Conservation (phyloP, 2,329 filamentous ascomycete genomes). For the Piedraia hortae region DNA sequence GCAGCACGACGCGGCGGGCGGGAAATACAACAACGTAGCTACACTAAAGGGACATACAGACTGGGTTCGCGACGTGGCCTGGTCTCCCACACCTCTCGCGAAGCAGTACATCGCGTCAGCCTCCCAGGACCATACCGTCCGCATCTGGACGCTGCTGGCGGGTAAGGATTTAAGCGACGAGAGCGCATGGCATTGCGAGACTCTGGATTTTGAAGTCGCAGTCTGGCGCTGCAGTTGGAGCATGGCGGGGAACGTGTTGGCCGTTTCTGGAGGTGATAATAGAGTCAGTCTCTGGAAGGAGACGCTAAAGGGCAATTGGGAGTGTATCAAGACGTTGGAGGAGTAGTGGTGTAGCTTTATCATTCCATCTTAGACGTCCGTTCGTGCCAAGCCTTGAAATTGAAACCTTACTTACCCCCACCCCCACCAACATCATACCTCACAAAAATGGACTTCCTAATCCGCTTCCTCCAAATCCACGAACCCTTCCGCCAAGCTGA, state of each 20-base stretch:
- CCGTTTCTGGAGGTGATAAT: slow-evolving; percentile 82
- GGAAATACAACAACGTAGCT: slow-evolving; percentile 16
- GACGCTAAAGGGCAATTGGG: slow-evolving; percentile 67
- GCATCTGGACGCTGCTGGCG: slow-evolving; percentile 55
- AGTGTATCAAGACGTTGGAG: slow-evolving; percentile 87
- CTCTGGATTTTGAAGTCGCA: slow-evolving; percentile 63
- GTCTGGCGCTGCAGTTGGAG: slow-evolving; percentile 97
- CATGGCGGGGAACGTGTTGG: slow-evolving; percentile 82
- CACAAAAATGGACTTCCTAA: slow-evolving; percentile 52
- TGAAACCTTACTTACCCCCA: too few relatives aligned
- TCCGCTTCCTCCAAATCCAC: slow-evolving; percentile 71
- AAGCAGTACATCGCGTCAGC: slow-evolving; percentile 94
- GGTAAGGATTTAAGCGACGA: slow-evolving; percentile 16
- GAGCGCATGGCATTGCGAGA: slow-evolving; percentile 59
- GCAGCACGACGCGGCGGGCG: slow-evolving; percentile 36
- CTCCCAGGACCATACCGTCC: slow-evolving; percentile 85
- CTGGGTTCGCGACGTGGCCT: slow-evolving; percentile 94
- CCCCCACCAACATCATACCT: too few relatives aligned
- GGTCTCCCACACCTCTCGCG: slow-evolving; percentile 81
- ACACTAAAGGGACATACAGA: slow-evolving; percentile 64
- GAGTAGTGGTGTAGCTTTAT: too few relatives aligned
- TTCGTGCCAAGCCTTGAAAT: too few relatives aligned
- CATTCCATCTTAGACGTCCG: too few relatives aligned
- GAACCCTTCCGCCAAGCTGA: slow-evolving; percentile 77
- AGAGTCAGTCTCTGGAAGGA: slow-evolving; percentile 97